Evolutionary conservation across 495 filamentous ascomycete species (phyloP), one percentile per base, ranked within the genome.

Genomic region (Podospora fimiseda): DNA sequence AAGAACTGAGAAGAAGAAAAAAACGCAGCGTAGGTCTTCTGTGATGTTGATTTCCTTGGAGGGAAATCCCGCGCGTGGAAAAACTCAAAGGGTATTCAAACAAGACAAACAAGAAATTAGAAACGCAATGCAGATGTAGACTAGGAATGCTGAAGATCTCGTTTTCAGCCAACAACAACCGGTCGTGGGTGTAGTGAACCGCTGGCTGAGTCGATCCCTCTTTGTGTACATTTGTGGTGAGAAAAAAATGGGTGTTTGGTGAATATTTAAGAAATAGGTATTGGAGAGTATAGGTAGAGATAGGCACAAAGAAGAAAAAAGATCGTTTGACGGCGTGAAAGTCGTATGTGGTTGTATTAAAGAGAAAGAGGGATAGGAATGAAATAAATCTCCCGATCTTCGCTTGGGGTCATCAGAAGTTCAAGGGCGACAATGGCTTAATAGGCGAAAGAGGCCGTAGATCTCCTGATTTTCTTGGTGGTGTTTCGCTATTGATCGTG

Each of bases 341-440:
- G 20, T 45, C 43, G 43, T 45, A 19, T 14, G 39, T 37, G 33
- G 33, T 8, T 37, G 20, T 20, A 22, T 22, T 45, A 23, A n/a
- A n/a, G n/a, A 45, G 16, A 21, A 45, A 22, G 24, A 22, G 2
- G n/a, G 33, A 14, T 37, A 45, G 24, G n/a, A 14, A 1, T 23
- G 43, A 45, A 16, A 11, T 22, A 14, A 9, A 45, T 45, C 5
- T 18, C 19, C 42, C 21, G 21, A 42, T 42, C 13, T 9, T 16
- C 5, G 13, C 39, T 42, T 9, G 13, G 5, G 4, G n/a, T 14
- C 2, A 23, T 45, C 16, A 2, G 46, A 81, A 74, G 23, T 75
- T 81, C 61, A 90, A 77, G 20, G 87, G 87, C 14, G 85, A 89
- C 41, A 90, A 71, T 22, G 87, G 87, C 59, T 80, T 77, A 54